Conservation (phyloP, 306 rosid species). For the Crotalaria pallida region DNA sequence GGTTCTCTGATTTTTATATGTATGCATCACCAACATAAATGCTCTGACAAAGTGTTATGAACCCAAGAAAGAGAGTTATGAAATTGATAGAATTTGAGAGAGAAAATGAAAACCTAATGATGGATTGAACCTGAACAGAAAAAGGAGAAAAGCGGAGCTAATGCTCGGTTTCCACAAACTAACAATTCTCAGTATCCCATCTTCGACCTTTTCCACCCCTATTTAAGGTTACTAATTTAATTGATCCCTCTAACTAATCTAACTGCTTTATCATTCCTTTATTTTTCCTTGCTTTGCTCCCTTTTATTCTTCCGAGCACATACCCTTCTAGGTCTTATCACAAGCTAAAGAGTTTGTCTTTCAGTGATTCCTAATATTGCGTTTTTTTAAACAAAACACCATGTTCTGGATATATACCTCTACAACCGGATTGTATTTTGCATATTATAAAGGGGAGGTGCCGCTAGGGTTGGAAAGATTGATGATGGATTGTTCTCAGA, state of each 20-base stretch:
- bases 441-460: not conserved
- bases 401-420: not conserved
- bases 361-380: not conserved
- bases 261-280: too few relatives aligned
- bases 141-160: too few relatives aligned
- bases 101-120: too few relatives aligned
- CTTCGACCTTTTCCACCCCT: too few relatives aligned
- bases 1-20: not conserved
- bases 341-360: conserved; percentile 9
- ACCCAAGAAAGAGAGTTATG: not conserved
- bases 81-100: too few relatives aligned
- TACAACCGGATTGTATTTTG: not conserved
- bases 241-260: too few relatives aligned
- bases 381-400: not conserved
- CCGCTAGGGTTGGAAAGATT: not conserved
- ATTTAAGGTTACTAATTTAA: too few relatives aligned
- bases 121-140: too few relatives aligned
- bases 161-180: too few relatives aligned
- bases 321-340: not conserved
- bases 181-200: too few relatives aligned
- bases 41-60: conserved; percentile 4
- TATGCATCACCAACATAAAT: not conserved
- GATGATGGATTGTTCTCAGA: not conserved
- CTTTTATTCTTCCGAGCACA: not conserved
- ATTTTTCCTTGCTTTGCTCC: not conserved